phyloP scores from a whole-genome alignment of 805 yeast species.

The Candida broadrunensis region DNA sequence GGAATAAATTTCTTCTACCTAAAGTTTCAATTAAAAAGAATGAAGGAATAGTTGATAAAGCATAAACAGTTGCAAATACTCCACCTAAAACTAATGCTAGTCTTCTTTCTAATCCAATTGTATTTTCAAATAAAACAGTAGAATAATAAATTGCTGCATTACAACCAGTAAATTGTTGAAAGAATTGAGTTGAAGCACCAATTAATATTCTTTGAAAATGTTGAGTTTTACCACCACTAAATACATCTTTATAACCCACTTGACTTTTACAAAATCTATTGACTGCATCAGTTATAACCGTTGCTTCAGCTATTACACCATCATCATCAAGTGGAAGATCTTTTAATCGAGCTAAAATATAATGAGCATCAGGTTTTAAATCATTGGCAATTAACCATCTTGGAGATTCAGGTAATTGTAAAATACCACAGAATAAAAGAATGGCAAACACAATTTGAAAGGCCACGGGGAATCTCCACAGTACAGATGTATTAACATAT shows the following conservation, averaged over 20 bases:
- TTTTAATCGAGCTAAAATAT: slow-evolving; percentile 38
- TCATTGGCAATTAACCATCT: slow-evolving; percentile 63
- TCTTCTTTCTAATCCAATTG: slow-evolving; percentile 51
- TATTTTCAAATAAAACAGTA: slow-evolving; percentile 69
- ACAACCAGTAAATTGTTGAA: slow-evolving; percentile 90
- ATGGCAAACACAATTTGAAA: slow-evolving; percentile 63
- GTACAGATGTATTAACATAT: slow-evolving; percentile 46
- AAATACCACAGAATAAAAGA: slow-evolving; percentile 35
- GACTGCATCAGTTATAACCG: slow-evolving; percentile 47
- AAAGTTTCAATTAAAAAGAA: slow-evolving; percentile 41
- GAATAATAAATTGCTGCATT: slow-evolving; percentile 92
- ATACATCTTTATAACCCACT: slow-evolving; percentile 42
- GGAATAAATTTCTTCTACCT: slow-evolving; percentile 45
- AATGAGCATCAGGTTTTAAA: slow-evolving; percentile 27
- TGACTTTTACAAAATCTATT: slow-evolving; percentile 46
- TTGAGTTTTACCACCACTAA: slow-evolving; percentile 56
- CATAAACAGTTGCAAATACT: slow-evolving; percentile 59
- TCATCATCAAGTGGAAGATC: slow-evolving; percentile 34
- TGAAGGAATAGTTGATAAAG: slow-evolving; percentile 48
- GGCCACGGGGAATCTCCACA: slow-evolving; percentile 47
- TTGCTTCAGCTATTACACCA: slow-evolving; percentile 42
- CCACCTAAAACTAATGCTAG: slow-evolving; percentile 63
- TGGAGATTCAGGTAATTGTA: slow-evolving; percentile 65
- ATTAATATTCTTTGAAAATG: slow-evolving; percentile 54
- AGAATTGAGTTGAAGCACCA: slow-evolving; percentile 71